Evolutionary conservation across 176 grass and related monocot genomes (phyloP).

Genomic region (Olyra latifolia): DNA sequence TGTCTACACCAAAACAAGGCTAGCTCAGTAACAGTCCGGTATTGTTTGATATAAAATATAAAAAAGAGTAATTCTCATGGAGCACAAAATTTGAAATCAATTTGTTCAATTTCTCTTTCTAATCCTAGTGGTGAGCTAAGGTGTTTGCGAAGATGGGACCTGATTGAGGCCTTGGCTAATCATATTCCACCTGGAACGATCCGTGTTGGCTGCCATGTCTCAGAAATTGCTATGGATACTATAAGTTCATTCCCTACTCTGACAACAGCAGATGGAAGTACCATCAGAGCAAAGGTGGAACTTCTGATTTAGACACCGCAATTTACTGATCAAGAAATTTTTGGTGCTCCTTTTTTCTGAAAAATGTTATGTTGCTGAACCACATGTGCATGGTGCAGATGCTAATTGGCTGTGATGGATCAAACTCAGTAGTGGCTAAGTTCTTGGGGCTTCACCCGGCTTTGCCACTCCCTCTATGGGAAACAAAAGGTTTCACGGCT

Average conservation of each 20-base stretch:
- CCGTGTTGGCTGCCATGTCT: background rate
- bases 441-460: conserved; percentile 12
- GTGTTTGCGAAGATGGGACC: background rate
- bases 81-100: background rate
- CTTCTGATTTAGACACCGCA: background rate
- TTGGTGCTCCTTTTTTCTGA: too few relatives aligned
- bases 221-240: background rate
- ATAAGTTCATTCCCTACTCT: background rate
- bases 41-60: background rate
- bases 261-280: background rate
- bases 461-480: background rate
- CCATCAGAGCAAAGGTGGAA: background rate
- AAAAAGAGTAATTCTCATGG: background rate
- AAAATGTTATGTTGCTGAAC: too few relatives aligned
- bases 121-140: background rate
- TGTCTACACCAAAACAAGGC: background rate
- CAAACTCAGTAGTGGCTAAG: conserved; percentile 45
- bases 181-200: background rate
- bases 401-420: conserved; percentile 47
- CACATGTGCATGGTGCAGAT: too few relatives aligned
- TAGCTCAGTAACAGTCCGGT: background rate
- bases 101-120: background rate
- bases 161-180: background rate
- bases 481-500: background rate
- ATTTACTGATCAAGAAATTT: too few relatives aligned